Evolutionary conservation across 2,329 filamentous ascomycete species (phyloP).

Genomic region (Paecilomyces fulvus): DNA sequence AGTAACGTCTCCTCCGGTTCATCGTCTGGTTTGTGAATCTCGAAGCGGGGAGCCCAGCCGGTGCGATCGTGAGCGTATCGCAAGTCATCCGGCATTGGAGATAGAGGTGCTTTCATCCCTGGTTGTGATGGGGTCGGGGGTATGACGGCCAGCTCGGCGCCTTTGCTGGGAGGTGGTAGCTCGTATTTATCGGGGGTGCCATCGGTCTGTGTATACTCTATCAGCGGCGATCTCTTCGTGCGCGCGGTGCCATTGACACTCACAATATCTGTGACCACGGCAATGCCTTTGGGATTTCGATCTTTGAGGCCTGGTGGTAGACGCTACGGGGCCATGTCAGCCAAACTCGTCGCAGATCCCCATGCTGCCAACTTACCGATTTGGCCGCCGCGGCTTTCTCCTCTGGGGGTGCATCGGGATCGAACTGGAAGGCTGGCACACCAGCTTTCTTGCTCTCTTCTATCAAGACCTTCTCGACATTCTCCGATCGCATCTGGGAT

Average conservation of each 20-base stretch:
- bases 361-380: slow-evolving; percentile 50
- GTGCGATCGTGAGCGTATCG: slow-evolving; percentile 53
- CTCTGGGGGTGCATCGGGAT: slow-evolving; percentile 73
- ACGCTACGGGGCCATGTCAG: slow-evolving; percentile 36
- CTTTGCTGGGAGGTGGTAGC: slow-evolving; percentile 65
- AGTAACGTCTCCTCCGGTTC: slow-evolving; percentile 57
- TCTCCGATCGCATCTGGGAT: slow-evolving; percentile 57
- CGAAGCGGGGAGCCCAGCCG: slow-evolving; percentile 85
- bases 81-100: slow-evolving; percentile 46
- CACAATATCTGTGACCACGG: slow-evolving; percentile 66
- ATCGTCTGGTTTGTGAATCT: slow-evolving; percentile 46
- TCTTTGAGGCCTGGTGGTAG: slow-evolving; percentile 58
- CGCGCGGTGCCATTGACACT: slow-evolving; percentile 11
- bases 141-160: slow-evolving; percentile 40
- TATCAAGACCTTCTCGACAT: slow-evolving; percentile 65
- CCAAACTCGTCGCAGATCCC: slow-evolving; percentile 6
- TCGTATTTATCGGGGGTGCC: slow-evolving; percentile 62
- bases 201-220: slow-evolving; percentile 45
- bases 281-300: slow-evolving; percentile 28
- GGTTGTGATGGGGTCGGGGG: slow-evolving; percentile 44
- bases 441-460: slow-evolving; percentile 72
- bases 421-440: slow-evolving; percentile 71
- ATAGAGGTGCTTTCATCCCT: slow-evolving; percentile 40
- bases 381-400: slow-evolving; percentile 74
- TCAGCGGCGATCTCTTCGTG: slow-evolving; percentile 1